Conservation (phyloP, 1,284 basidiomycete genomes). For the Rugosomyces carneus region DNA sequence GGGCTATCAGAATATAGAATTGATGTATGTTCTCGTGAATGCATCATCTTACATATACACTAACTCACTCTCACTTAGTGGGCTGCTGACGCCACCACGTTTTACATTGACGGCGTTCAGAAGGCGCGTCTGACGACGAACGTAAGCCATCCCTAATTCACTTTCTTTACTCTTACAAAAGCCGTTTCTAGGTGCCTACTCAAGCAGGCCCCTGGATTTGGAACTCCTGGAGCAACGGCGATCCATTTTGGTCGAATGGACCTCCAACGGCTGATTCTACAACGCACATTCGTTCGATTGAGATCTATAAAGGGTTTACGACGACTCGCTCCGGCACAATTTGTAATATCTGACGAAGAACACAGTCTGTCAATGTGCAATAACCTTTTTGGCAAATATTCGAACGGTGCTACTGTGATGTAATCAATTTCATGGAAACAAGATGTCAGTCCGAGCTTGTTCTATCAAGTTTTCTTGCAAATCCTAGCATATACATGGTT, state of each 20-base stretch:
- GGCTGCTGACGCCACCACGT: conserved; percentile 23
- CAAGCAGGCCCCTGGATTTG: conserved; percentile 24
- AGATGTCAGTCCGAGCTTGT: no score
- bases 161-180: neutral
- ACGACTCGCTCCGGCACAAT: conserved; percentile 19
- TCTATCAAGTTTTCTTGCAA: no score
- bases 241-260: conserved; percentile 28
- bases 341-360: conserved; percentile 20
- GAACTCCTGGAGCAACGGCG: conserved; percentile 30
- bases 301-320: conserved; percentile 27
- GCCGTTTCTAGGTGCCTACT: conserved; percentile 22
- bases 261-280: conserved; percentile 27
- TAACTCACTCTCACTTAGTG: conserved; percentile 18
- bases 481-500: no score
- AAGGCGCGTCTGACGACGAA: conserved; percentile 24
- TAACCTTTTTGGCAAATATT: no score
- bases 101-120: conserved; percentile 28
- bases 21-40: conserved; percentile 20
- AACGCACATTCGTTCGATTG: conserved; percentile 29
- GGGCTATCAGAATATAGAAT: conserved; percentile 26
- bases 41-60: neutral
- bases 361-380: no score
- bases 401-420: no score
- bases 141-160: conserved; percentile 15
- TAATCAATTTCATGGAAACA: no score